These are phyloP conservation scores for Beauveria medogensis DNA, from an alignment of 2,329 filamentous ascomycete genomes.

Conservation along the genomic window DNA sequence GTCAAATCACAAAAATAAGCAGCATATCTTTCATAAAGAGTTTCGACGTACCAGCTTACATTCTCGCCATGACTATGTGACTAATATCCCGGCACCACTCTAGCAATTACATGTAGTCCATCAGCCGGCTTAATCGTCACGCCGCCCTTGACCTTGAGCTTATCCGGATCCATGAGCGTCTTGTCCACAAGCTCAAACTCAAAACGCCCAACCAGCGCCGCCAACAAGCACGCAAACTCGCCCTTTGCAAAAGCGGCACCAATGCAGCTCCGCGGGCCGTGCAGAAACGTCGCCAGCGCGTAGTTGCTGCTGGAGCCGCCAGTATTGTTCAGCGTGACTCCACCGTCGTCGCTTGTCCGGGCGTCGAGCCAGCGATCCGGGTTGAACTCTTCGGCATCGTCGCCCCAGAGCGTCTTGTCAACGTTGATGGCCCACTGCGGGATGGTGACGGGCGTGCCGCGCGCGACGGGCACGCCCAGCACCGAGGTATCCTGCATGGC, in stretches of 20 bases:
- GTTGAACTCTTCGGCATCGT: slow-evolving; percentile 65
- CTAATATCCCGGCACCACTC: slow-evolving; percentile 54
- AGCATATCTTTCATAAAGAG: no score
- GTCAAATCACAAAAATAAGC: not conserved
- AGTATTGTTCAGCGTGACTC: slow-evolving; percentile 17
- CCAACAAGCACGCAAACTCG: slow-evolving; percentile 79
- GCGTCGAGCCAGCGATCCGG: slow-evolving; percentile 66
- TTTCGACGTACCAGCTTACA: no score
- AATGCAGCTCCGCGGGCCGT: slow-evolving; percentile 81
- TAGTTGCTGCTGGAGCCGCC: slow-evolving; percentile 72
- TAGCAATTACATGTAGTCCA: slow-evolving; percentile 63
- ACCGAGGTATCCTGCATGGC: slow-evolving; percentile 58
- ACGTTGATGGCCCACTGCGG: slow-evolving; percentile 62
- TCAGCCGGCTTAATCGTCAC: slow-evolving; percentile 66
- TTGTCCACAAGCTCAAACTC: slow-evolving; percentile 49
- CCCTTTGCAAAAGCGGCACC: slow-evolving; percentile 71
- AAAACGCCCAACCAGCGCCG: slow-evolving; percentile 68
- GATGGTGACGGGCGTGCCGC: slow-evolving; percentile 62
- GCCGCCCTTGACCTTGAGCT: slow-evolving; percentile 58
- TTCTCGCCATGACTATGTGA: not conserved
- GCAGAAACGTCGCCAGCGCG: slow-evolving; percentile 72
- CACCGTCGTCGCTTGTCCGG: slow-evolving; percentile 16
- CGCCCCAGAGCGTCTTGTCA: slow-evolving; percentile 63
- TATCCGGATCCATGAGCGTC: slow-evolving; percentile 56
- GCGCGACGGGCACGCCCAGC: slow-evolving; percentile 56